phyloP scores from a whole-genome alignment of 768 basidiomycete species.

The Hemileccinum impolitum region DNA sequence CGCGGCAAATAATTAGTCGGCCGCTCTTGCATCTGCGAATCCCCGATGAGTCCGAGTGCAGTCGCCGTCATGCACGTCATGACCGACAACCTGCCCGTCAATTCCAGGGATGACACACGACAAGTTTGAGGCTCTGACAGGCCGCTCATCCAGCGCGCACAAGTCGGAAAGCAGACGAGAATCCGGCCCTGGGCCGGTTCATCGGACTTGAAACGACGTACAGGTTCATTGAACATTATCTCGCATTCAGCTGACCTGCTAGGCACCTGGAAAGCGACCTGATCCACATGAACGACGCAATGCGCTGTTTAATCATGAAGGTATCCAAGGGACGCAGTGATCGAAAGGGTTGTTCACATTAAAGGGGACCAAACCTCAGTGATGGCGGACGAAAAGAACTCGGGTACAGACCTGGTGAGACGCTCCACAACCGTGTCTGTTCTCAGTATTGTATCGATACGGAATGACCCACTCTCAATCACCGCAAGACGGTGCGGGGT shows the following conservation, averaged over 20 bases:
- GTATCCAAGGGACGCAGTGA: not conserved
- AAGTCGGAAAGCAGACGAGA: slow-evolving; percentile 6
- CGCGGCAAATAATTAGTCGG: slow-evolving; percentile 6
- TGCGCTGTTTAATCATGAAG: not conserved
- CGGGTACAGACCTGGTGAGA: slow-evolving; percentile 12
- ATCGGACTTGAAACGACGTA: not conserved
- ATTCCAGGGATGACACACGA: slow-evolving; percentile 9
- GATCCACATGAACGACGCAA: slow-evolving; percentile 21
- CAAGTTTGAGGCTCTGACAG: slow-evolving; percentile 8
- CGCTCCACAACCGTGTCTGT: not conserved
- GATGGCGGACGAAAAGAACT: not conserved
- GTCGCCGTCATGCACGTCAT: slow-evolving; percentile 17
- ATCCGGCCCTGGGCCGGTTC: slow-evolving; percentile 3
- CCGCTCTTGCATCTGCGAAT: slow-evolving; percentile 20
- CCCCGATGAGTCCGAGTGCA: slow-evolving; percentile 17
- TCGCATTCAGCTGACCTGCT: slow-evolving; percentile 1
- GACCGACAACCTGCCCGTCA: slow-evolving; percentile 1
- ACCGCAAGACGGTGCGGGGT: slow-evolving; percentile 4
- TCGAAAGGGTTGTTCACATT: slow-evolving; percentile 1
- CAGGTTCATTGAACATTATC: not conserved
- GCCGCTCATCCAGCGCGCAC: not conserved
- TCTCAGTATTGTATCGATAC: not conserved
- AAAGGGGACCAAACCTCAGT: slow-evolving; percentile 7
- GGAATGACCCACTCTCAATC: slow-evolving; percentile 12
- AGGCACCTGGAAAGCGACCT: slow-evolving; percentile 12